Percentiles rank a stretch among this genome's conserved stretches.
These are phyloP conservation scores for Mucuna pruriens DNA, from an alignment of 306 rosid genomes.

Conservation along the genomic window DNA sequence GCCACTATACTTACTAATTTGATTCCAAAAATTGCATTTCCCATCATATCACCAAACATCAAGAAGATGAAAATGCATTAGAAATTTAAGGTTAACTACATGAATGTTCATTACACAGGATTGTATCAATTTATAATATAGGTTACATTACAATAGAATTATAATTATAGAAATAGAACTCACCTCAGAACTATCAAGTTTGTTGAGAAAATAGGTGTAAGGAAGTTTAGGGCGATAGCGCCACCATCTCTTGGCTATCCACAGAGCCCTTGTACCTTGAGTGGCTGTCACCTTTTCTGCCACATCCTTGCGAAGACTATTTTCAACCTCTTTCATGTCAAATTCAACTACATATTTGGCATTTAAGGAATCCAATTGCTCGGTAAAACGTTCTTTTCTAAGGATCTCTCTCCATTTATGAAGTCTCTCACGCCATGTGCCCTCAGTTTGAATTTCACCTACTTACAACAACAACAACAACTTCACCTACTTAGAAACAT, in stretches of 20 bases:
- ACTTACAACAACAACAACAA: slow-evolving; percentile 35
- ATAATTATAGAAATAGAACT: not conserved
- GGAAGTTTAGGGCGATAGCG: slow-evolving; percentile 92
- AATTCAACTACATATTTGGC: slow-evolving; percentile 84
- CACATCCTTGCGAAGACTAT: slow-evolving; percentile 88
- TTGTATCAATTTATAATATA: no score
- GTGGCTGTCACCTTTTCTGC: slow-evolving; percentile 65
- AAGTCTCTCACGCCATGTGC: slow-evolving; percentile 89
- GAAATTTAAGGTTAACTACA: not conserved
- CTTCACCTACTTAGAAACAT: slow-evolving; percentile 50
- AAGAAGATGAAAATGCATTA: not conserved
- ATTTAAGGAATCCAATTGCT: slow-evolving; percentile 66
- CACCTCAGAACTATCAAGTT: slow-evolving; percentile 95
- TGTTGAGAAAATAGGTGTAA: slow-evolving; percentile 83
- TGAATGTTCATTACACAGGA: no score
- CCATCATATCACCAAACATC: not conserved
- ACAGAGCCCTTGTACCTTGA: slow-evolving; percentile 76
- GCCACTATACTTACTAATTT: slow-evolving; percentile 9
- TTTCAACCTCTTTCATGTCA: slow-evolving; percentile 99
- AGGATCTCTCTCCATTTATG: slow-evolving; percentile 80
- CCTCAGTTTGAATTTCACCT: slow-evolving; percentile 55
- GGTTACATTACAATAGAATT: not conserved
- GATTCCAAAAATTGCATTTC: slow-evolving; percentile 29
- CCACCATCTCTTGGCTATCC: slow-evolving; percentile 99
- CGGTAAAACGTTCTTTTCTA: slow-evolving; percentile 64